Percentiles rank a stretch among this genome's conserved stretches.
Evolutionary conservation across 345 rosid genomes (phyloP).

Genomic region (Sonneratia caseolaris): DNA sequence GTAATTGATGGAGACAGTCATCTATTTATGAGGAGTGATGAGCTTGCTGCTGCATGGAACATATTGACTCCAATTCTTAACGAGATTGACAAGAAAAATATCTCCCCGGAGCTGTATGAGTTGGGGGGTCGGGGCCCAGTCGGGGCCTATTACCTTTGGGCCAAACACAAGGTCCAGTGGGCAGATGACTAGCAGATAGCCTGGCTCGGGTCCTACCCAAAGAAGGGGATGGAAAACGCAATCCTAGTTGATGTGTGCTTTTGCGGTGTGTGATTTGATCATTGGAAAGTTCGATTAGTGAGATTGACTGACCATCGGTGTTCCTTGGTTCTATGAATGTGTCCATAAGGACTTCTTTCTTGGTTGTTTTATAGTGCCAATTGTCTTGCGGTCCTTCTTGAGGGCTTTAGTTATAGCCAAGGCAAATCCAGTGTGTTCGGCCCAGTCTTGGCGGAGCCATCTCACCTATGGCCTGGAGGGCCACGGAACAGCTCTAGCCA

Average conservation of each 20-base stretch:
- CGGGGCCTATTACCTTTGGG: conserved; percentile 67
- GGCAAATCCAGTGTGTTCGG: too few relatives aligned
- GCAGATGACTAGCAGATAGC: conserved; percentile 25
- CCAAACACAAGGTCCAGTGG: conserved; percentile 63
- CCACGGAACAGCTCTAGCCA: too few relatives aligned
- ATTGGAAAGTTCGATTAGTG: background rate
- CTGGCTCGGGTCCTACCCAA: background rate
- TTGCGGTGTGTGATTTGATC: background rate
- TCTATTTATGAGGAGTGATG: conserved; percentile 76
- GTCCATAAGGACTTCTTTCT: background rate
- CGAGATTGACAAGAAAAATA: conserved; percentile 45
- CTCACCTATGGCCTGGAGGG: too few relatives aligned
- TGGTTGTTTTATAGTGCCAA: background rate
- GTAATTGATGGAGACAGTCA: conserved; percentile 78
- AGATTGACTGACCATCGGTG: background rate
- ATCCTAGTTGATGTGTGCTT: background rate
- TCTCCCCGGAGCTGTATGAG: conserved; percentile 52
- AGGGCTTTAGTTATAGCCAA: too few relatives aligned
- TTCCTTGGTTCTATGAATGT: background rate
- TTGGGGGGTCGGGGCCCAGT: conserved; percentile 71
- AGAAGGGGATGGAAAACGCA: background rate
- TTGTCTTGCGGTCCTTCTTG: background rate
- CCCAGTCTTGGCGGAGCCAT: too few relatives aligned
- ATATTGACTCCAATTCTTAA: conserved; percentile 41
- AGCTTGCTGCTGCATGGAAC: conserved; percentile 69